phyloP scores from a whole-genome alignment of 805 yeast genomes.

The Scheffersomyces ergatensis region DNA sequence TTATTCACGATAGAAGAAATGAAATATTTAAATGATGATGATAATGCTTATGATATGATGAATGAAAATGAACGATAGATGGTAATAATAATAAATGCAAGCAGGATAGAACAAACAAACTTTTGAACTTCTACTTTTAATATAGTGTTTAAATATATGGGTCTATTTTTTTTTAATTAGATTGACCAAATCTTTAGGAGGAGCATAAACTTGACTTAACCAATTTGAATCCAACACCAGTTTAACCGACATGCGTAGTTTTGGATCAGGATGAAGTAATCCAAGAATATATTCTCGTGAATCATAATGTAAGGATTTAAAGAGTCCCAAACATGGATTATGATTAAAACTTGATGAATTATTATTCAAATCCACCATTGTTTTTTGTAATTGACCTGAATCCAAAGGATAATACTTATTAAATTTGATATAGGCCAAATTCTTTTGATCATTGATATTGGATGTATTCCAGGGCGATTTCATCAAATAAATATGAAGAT shows the following conservation, averaged over 20 bases:
- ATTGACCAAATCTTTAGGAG: conserved; percentile 30
- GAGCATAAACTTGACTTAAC: conserved; percentile 38
- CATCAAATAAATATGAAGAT: conserved; percentile 43
- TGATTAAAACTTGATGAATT: conserved; percentile 10
- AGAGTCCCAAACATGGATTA: conserved; percentile 32
- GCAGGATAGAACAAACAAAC: too few relatives aligned
- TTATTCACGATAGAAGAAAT: too few relatives aligned
- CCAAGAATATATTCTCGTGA: conserved; percentile 29
- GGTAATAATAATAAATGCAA: too few relatives aligned
- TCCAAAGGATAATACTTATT: conserved; percentile 24
- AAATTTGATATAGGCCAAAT: conserved; percentile 18
- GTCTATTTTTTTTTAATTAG: conserved; percentile 5
- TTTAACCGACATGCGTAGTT: conserved; percentile 20
- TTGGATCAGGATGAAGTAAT: conserved; percentile 31
- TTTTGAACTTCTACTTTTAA: too few relatives aligned
- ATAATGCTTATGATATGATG: too few relatives aligned
- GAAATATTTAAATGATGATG: too few relatives aligned
- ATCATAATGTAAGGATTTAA: conserved; percentile 37
- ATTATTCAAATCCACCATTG: conserved; percentile 19
- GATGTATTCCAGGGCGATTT: conserved; percentile 50
- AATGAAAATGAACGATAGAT: too few relatives aligned
- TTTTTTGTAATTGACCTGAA: conserved; percentile 8
- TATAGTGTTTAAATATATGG: too few relatives aligned
- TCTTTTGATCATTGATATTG: conserved; percentile 17
- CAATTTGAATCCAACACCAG: conserved; percentile 30